These are phyloP conservation scores for Fusarium miscanthi DNA, from an alignment of 2,329 filamentous ascomycete genomes.

Conservation along the genomic window DNA sequence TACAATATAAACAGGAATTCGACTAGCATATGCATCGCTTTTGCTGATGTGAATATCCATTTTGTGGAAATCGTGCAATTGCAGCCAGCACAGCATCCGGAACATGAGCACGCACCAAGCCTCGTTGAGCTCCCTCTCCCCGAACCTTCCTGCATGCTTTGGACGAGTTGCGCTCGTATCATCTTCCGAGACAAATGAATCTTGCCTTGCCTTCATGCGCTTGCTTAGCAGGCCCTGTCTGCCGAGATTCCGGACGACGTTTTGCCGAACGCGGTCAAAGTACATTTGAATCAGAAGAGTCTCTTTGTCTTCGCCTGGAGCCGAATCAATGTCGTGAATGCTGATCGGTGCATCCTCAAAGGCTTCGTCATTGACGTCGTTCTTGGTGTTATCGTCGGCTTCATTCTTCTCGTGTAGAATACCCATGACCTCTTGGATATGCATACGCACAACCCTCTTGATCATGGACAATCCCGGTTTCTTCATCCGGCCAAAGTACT, in stretches of 20 bases:
- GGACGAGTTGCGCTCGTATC: background rate
- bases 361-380: rapidly evolving
- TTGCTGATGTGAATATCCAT: constrained; percentile 50
- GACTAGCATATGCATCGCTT: constrained; percentile 49
- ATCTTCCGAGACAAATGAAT: background rate
- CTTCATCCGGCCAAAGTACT: constrained; percentile 20
- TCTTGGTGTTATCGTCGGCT: background rate
- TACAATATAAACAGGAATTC: constrained; percentile 51
- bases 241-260: constrained; percentile 2
- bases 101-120: constrained; percentile 53
- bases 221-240: constrained; percentile 16
- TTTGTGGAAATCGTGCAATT: constrained; percentile 53
- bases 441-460: constrained; percentile 23
- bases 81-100: constrained; percentile 53
- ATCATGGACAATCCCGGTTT: constrained; percentile 4
- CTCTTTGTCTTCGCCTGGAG: constrained; percentile 24
- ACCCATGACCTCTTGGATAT: constrained; percentile 31
- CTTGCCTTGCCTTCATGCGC: constrained; percentile 1
- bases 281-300: constrained; percentile 26
- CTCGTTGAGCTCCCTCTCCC: constrained; percentile 14
- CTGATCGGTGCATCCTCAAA: background rate
- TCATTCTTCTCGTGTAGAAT: constrained; percentile 18
- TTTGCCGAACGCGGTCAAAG: constrained; percentile 20
- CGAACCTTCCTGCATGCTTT: background rate
- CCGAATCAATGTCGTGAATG: constrained; percentile 31